Evolutionary conservation across 805 yeast genomes (phyloP).

Genomic region (Ogataea ramenticola): DNA sequence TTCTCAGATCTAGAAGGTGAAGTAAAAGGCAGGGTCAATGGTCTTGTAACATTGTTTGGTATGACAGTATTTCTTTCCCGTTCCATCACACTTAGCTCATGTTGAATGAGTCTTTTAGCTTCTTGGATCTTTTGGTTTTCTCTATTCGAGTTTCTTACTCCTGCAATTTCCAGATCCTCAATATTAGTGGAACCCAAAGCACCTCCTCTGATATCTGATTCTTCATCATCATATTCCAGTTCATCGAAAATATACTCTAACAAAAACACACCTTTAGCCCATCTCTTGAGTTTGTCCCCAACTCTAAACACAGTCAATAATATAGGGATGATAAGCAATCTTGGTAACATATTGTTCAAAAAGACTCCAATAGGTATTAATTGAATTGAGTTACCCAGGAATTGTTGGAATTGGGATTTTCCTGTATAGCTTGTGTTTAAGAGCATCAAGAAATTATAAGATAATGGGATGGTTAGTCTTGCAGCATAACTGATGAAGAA

Average conservation of each 20-base stretch:
- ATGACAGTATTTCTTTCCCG: conserved; percentile 1
- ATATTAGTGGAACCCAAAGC: neutral
- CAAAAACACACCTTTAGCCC: conserved; percentile 20
- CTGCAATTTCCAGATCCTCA: conserved; percentile 9
- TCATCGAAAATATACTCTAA: conserved; percentile 26
- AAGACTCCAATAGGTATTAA: conserved; percentile 66
- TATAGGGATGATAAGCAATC: conserved; percentile 67
- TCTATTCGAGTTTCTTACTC: conserved; percentile 4
- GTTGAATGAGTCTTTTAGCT: conserved; percentile 21
- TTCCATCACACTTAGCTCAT: conserved; percentile 9
- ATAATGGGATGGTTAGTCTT: conserved; percentile 73
- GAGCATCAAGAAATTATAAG: conserved; percentile 70
- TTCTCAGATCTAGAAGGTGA: neutral
- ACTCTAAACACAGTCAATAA: conserved; percentile 54
- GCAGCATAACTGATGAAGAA: conserved; percentile 78
- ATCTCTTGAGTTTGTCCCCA: conserved; percentile 50
- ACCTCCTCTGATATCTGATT: conserved; percentile 1
- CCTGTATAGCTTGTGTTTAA: conserved; percentile 30
- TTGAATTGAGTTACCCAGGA: conserved; percentile 70
- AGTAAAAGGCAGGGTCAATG: conserved; percentile 11
- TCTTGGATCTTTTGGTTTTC: conserved; percentile 16
- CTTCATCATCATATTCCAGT: conserved; percentile 19
- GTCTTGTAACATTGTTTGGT: conserved; percentile 4
- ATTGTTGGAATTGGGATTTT: conserved; percentile 53
- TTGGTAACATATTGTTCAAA: conserved; percentile 69